Evolutionary conservation across 176 grass and related monocot species (phyloP).

Genomic region (Triticum turgidum): DNA sequence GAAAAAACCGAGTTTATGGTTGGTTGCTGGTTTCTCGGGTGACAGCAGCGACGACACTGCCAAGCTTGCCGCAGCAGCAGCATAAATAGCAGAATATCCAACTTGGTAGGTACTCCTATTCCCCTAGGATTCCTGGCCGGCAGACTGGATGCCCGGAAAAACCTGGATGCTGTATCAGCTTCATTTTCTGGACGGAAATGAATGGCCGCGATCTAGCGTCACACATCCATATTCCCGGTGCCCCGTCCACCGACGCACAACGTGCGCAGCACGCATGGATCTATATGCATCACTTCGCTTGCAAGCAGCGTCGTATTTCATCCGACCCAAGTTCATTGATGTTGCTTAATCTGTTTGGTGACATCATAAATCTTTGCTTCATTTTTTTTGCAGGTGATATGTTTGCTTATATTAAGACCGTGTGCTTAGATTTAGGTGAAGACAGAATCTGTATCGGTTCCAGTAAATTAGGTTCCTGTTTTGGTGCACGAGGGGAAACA

Average conservation of each 20-base stretch:
- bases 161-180: neutral
- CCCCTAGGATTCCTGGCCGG: neutral
- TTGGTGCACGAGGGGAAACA: no score
- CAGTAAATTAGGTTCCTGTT: no score
- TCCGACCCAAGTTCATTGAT: neutral
- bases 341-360: neutral
- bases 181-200: neutral
- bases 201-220: neutral
- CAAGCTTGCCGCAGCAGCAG: neutral
- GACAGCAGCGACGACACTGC: neutral
- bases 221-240: neutral
- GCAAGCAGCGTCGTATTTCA: neutral
- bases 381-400: no score
- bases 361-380: no score
- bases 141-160: neutral
- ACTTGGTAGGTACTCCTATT: no score
- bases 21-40: neutral
- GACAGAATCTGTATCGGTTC: no score
- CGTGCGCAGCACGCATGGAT: neutral
- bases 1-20: neutral
- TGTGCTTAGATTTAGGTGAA: no score
- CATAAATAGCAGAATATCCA: constrained; percentile 16
- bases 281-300: neutral
- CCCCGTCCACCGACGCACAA: no score
- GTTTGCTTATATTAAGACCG: no score